phyloP scores from a whole-genome alignment of 352 stramenopile species.

The Poterioochromonas sp. region DNA sequence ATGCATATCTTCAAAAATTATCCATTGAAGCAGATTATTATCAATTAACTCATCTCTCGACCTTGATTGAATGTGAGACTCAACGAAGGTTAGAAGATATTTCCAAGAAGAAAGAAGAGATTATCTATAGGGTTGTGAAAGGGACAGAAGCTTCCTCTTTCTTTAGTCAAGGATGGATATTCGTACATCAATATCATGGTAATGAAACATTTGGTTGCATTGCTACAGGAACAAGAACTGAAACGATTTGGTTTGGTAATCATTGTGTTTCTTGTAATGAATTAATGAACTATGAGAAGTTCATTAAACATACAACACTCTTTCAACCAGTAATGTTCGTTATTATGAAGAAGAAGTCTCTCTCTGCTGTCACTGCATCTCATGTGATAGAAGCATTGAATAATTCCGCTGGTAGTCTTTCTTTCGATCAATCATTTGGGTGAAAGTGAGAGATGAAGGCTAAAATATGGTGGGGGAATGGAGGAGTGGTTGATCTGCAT shows the following conservation, averaged over 20 bases:
- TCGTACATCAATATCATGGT: background rate
- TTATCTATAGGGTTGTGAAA: background rate
- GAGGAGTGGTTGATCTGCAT: too few relatives aligned
- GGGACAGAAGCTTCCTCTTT: background rate
- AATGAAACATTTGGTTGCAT: background rate
- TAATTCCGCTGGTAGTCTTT: too few relatives aligned
- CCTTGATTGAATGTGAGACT: background rate
- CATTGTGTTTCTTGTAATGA: background rate
- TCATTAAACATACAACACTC: background rate
- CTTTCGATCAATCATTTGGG: too few relatives aligned
- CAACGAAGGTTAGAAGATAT: background rate
- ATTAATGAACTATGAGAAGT: background rate
- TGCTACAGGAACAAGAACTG: background rate
- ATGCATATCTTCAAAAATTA: background rate
- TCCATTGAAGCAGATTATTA: constrained; percentile 12
- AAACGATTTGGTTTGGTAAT: background rate
- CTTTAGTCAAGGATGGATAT: background rate
- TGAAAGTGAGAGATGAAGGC: too few relatives aligned
- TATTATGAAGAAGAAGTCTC: background rate
- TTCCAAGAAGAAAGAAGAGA: background rate
- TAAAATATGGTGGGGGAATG: too few relatives aligned
- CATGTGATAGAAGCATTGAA: too few relatives aligned
- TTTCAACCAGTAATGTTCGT: background rate
- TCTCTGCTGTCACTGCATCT: too few relatives aligned
- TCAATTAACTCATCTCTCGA: background rate